These are phyloP conservation scores for Rauvolfia tetraphylla DNA, from an alignment of 257 asterid genomes.

Conservation along the genomic window DNA sequence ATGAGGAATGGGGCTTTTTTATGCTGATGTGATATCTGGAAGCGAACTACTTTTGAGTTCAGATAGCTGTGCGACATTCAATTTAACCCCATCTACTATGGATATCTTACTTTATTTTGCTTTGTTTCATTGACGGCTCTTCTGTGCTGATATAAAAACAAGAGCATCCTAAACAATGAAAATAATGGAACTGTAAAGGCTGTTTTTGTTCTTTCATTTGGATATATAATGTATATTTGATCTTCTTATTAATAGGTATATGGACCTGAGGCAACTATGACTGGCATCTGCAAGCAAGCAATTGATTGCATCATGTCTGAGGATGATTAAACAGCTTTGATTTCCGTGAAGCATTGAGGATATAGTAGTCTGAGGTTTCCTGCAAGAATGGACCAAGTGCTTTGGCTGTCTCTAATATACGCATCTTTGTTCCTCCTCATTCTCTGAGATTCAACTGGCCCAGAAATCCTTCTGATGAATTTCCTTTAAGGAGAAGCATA, in stretches of 20 bases:
- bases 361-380: background rate
- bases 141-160: background rate
- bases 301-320: constrained; percentile 69
- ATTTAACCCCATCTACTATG: background rate
- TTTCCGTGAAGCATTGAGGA: background rate
- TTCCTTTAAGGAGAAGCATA: background rate
- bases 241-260: constrained; percentile 45
- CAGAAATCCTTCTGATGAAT: background rate
- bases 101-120: background rate
- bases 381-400: background rate
- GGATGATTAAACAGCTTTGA: constrained; percentile 25
- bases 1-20: background rate
- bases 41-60: background rate
- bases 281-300: constrained; percentile 81
- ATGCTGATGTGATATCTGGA: background rate
- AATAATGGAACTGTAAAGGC: background rate
- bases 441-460: background rate
- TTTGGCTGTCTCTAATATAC: background rate
- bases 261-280: constrained; percentile 93
- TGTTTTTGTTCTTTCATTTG: background rate
- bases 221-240: background rate
- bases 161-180: background rate
- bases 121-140: background rate
- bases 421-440: no score
- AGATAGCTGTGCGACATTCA: background rate